Base-by-base conservation (phyloP, 306 rosid genomes). In the Gastrolobium bilobum region DNA sequence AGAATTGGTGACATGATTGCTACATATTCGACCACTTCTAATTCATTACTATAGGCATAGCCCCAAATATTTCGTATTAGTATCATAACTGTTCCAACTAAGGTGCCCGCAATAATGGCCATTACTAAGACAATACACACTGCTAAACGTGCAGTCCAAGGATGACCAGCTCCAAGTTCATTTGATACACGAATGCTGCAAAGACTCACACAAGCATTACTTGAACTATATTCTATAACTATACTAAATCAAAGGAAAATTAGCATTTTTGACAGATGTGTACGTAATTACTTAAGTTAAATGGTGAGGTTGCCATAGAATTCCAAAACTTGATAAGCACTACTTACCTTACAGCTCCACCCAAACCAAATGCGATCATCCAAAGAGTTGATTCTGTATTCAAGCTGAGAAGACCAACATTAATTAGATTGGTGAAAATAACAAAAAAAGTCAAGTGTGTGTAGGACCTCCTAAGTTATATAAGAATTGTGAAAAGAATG, bases 361-460 rank as follows among this genome's bases (percentile, higher is more conserved):
- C 74, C 26, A 92, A 84, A 72, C 96, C 94, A 63, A 76, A 90
- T 8, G 92, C 90, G 82, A 93, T 80, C 92, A 84, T 89, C 96
- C 97, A 93, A 73, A 85, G 73, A 2, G 64, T 66, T 73, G 85
- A 70, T 34, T 74, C 81, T 9, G 96, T 92, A 71, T 89, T 90
- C 39, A 88, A 77, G 56, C 94, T 89, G 87, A 58, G 13, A 52
- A 53, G 2, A 37, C 8, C 4, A 9, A 62, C 31, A 64, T 35
- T 76, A 39, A 64, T 35, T 76, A 39, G 26, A 15, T n/a, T 5
- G 58, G 59, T 68, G 59, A 11, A 44, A 69, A 50, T n/a, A 54
- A 42, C 7, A 42, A 40, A 68, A 29, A 10, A 43, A 7, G 7
- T 33, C 8, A 33, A 44, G 70, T 10, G 1, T 13, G 10, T 20